phyloP scores from a whole-genome alignment of 805 yeast genomes.

The Nakazawaea pomicola region DNA sequence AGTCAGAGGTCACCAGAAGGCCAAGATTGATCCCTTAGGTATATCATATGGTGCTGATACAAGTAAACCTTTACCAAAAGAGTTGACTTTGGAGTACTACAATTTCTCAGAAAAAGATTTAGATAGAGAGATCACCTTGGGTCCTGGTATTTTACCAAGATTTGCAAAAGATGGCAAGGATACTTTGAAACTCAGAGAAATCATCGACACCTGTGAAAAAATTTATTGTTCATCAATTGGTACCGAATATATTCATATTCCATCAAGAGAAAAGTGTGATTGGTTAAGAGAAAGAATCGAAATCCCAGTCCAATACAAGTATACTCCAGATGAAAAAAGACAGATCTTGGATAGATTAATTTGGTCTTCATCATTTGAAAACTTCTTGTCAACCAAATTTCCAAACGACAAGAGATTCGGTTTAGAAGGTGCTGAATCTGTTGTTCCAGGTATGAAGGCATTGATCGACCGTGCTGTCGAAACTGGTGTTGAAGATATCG shows the following conservation, averaged over 20 bases:
- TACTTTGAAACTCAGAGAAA: slow-evolving; percentile 70
- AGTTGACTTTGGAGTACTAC: slow-evolving; percentile 86
- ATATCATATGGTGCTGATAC: slow-evolving; percentile 74
- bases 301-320: slow-evolving; percentile 82
- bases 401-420: slow-evolving; percentile 99
- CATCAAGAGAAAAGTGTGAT: slow-evolving; percentile 92
- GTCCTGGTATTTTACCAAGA: slow-evolving; percentile 96
- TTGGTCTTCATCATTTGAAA: slow-evolving; percentile 94
- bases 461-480: slow-evolving; percentile 91
- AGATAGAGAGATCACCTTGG: slow-evolving; percentile 78
- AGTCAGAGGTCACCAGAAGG: slow-evolving; percentile 96
- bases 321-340: slow-evolving; percentile 84
- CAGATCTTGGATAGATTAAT: slow-evolving; percentile 93
- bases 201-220: slow-evolving; percentile 72
- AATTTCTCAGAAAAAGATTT: slow-evolving; percentile 87
- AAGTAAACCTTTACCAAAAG: slow-evolving; percentile 59
- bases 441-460: slow-evolving; percentile 95
- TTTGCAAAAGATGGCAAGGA: slow-evolving; percentile 61
- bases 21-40: slow-evolving; percentile 92
- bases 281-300: slow-evolving; percentile 98
- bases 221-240: slow-evolving; percentile 89
- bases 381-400: slow-evolving; percentile 89
- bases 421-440: slow-evolving; percentile 96
- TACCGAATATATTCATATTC: slow-evolving; percentile 94
- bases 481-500: slow-evolving; percentile 89